Conservation (phyloP, 2,329 filamentous ascomycete genomes). For the Bipolaris gigantea region DNA sequence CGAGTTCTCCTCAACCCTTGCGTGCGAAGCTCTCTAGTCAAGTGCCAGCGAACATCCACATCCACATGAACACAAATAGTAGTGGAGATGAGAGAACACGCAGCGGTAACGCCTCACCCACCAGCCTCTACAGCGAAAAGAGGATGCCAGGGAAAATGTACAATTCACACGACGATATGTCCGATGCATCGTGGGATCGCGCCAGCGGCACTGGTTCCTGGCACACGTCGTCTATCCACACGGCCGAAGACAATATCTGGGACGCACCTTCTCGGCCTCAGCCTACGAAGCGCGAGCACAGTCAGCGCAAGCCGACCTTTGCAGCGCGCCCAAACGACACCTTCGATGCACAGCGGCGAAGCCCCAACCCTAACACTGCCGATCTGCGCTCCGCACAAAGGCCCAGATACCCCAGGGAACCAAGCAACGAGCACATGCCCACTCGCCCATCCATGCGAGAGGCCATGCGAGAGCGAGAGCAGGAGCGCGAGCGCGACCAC, state of each 20-base stretch:
- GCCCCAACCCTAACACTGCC: constrained; percentile 12
- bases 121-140: constrained; percentile 12
- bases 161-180: constrained; percentile 19
- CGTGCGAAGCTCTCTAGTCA: constrained; percentile 4
- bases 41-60: constrained; percentile 24
- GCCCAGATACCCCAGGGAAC: neutral
- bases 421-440: constrained; percentile 14
- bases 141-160: constrained; percentile 12
- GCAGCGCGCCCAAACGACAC: neutral
- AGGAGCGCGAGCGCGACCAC: neutral
- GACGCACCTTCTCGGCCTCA: constrained; percentile 13
- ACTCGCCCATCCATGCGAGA: neutral
- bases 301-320: constrained; percentile 1
- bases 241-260: constrained; percentile 27
- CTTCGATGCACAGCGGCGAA: constrained; percentile 8
- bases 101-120: constrained; percentile 13
- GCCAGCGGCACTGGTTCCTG: constrained; percentile 29
- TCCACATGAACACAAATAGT: constrained; percentile 20
- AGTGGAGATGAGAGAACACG: constrained; percentile 16
- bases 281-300: neutral
- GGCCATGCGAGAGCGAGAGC: neutral
- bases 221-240: constrained; percentile 23
- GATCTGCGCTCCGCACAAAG: constrained; percentile 5
- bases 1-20: constrained; percentile 22
- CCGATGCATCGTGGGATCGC: constrained; percentile 19